Conservation (phyloP, 805 yeast species). For the Metschnikowia kofuensis region DNA sequence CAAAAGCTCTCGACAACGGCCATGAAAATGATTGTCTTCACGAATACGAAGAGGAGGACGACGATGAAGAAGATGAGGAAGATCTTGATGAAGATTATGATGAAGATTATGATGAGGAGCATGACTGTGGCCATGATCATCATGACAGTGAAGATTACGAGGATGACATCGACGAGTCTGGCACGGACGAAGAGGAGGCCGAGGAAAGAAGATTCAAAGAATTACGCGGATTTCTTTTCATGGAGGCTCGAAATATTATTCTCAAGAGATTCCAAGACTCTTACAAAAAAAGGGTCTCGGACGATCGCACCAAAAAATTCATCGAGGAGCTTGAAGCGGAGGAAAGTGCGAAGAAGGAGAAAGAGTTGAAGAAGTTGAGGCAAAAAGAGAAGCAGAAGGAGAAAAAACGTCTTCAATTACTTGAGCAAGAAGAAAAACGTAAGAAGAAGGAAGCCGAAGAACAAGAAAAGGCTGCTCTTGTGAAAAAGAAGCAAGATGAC, state of each 20-base stretch:
- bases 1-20: conserved; percentile 27
- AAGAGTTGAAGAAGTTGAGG: conserved; percentile 60
- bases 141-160: conserved; percentile 9
- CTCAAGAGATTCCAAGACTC: conserved; percentile 61
- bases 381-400: conserved; percentile 71
- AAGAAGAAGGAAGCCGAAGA: conserved; percentile 54
- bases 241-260: conserved; percentile 63
- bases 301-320: conserved; percentile 61
- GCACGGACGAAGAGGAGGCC: conserved; percentile 9
- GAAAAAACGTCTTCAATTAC: conserved; percentile 60
- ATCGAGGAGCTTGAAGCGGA: conserved; percentile 71
- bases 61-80: conserved; percentile 26
- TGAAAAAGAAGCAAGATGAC: conserved; percentile 30
- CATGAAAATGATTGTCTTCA: conserved; percentile 13
- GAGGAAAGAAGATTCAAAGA: conserved; percentile 52
- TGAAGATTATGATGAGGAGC: conserved; percentile 5
- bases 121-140: conserved; percentile 23
- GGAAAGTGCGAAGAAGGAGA: conserved; percentile 59
- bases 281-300: conserved; percentile 77
- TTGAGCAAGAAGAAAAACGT: conserved; percentile 61
- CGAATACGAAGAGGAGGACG: conserved; percentile 24
- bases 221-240: conserved; percentile 74
- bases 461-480: conserved; percentile 31
- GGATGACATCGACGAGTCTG: conserved; percentile 21
- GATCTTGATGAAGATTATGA: conserved; percentile 14